phyloP scores from a whole-genome alignment of 2,329 filamentous ascomycete genomes.

The Canariomyces notabilis region DNA sequence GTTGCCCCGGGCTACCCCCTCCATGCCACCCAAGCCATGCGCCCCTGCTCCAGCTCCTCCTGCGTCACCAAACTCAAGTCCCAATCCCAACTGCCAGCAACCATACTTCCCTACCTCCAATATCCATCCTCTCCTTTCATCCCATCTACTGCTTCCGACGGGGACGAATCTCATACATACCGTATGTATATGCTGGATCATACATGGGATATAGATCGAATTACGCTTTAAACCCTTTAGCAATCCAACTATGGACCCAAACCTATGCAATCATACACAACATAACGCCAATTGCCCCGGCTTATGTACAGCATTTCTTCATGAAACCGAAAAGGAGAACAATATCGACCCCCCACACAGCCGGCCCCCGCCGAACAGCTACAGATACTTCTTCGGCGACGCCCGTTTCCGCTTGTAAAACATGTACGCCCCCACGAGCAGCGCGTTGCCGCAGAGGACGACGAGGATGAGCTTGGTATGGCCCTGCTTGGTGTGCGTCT shows the following conservation, averaged over 20 bases:
- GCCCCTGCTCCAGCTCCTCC: too few relatives aligned
- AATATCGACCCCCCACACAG: not conserved
- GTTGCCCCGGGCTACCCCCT: too few relatives aligned
- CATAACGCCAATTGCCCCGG: not conserved
- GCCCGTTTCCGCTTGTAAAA: constrained; percentile 75
- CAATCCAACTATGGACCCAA: constrained; percentile 10
- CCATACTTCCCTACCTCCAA: too few relatives aligned
- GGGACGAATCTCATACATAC: too few relatives aligned
- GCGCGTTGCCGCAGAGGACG: constrained; percentile 68
- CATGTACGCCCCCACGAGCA: constrained; percentile 64
- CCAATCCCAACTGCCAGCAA: too few relatives aligned
- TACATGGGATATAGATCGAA: not conserved
- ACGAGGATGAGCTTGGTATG: constrained; percentile 58
- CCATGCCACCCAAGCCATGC: too few relatives aligned
- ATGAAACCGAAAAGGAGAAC: not conserved
- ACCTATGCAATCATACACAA: not conserved
- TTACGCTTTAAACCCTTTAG: not conserved
- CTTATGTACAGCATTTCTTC: constrained; percentile 6
- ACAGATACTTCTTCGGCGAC: constrained; percentile 90
- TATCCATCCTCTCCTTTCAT: too few relatives aligned
- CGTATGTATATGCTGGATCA: too few relatives aligned
- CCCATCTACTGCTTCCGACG: too few relatives aligned
- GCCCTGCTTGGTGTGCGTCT: constrained; percentile 41
- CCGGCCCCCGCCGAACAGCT: constrained; percentile 19
- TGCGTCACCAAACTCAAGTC: too few relatives aligned